A percentile compares a stretch with the other conserved stretches of the same genome.
Evolutionary conservation across 1,284 basidiomycete genomes (phyloP).

Genomic region (Heterobasidion occidentale): DNA sequence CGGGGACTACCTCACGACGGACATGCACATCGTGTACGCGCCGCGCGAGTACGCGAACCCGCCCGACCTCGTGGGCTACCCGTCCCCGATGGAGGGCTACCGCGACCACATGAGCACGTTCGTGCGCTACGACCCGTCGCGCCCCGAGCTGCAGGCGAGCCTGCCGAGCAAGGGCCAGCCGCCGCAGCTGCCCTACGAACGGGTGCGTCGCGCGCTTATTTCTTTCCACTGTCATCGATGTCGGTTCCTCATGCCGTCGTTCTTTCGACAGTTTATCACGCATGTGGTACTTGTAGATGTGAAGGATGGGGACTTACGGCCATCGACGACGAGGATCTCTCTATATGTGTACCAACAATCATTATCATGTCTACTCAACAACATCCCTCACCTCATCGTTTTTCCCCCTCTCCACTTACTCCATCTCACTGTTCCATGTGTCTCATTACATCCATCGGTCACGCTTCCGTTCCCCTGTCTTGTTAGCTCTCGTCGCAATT

Average conservation of each 20-base stretch:
- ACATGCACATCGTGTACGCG: conserved; percentile 53
- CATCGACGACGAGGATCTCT: not conserved
- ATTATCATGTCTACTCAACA: not conserved
- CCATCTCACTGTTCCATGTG: not conserved
- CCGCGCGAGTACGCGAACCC: conserved; percentile 46
- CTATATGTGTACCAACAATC: not conserved
- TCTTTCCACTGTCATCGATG: no score
- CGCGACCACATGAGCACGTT: conserved; percentile 38
- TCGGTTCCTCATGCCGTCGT: not conserved
- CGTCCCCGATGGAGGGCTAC: conserved; percentile 42
- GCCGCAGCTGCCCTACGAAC: conserved; percentile 47
- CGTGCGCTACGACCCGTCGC: conserved; percentile 22
- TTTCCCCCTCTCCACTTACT: not conserved
- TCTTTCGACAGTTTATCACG: not conserved
- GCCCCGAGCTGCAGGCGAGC: conserved; percentile 47
- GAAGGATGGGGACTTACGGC: not conserved
- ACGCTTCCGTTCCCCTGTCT: no score
- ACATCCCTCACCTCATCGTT: not conserved
- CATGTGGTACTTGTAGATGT: not conserved
- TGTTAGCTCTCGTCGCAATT: no score
- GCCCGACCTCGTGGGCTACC: conserved; percentile 49
- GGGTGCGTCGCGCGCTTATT: conserved; percentile 29
- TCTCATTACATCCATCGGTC: not conserved
- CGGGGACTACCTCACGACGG: conserved; percentile 54
- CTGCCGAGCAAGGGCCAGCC: conserved; percentile 45